These are phyloP conservation scores for Yarrowia alimentaria DNA, from an alignment of 805 yeast genomes.

Conservation along the genomic window DNA sequence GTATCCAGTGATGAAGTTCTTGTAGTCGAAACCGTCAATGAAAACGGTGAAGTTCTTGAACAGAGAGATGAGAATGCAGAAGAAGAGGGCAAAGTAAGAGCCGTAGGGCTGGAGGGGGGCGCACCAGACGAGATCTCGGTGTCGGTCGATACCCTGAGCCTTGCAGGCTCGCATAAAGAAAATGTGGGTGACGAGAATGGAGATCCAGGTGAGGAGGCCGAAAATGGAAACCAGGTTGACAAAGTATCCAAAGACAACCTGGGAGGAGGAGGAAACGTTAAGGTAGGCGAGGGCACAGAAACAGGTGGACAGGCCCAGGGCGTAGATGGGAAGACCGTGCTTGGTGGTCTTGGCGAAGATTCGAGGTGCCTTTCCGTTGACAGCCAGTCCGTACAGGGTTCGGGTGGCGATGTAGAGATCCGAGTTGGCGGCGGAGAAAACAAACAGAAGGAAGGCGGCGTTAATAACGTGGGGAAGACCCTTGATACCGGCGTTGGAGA, in stretches of 20 bases:
- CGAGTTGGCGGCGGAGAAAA: constrained; percentile 78
- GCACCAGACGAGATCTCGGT: constrained; percentile 52
- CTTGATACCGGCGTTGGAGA: constrained; percentile 59
- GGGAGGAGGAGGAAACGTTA: constrained; percentile 58
- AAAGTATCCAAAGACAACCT: constrained; percentile 56
- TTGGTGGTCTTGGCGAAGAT: constrained; percentile 63
- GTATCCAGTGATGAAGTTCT: constrained; percentile 72
- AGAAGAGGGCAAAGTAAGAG: constrained; percentile 53
- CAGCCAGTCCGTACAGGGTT: constrained; percentile 67
- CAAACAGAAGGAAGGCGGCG: constrained; percentile 72
- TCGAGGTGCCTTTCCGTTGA: constrained; percentile 71
- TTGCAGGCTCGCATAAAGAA: constrained; percentile 61
- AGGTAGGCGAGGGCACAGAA: constrained; percentile 70
- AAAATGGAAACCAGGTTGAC: constrained; percentile 73
- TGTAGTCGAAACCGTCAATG: constrained; percentile 57
- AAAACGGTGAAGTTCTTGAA: constrained; percentile 74
- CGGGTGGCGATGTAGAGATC: constrained; percentile 77
- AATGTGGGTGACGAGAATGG: constrained; percentile 64
- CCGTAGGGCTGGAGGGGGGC: constrained; percentile 74
- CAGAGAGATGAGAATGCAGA: constrained; percentile 56
- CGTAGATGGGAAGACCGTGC: constrained; percentile 66
- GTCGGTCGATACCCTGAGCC: constrained; percentile 64
- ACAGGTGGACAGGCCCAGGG: constrained; percentile 50
- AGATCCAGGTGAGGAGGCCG: constrained; percentile 71
- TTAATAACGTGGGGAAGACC: constrained; percentile 75